phyloP scores from a whole-genome alignment of 1,139 yeast genomes.

The Kurtzmaniella quercitrusa region DNA sequence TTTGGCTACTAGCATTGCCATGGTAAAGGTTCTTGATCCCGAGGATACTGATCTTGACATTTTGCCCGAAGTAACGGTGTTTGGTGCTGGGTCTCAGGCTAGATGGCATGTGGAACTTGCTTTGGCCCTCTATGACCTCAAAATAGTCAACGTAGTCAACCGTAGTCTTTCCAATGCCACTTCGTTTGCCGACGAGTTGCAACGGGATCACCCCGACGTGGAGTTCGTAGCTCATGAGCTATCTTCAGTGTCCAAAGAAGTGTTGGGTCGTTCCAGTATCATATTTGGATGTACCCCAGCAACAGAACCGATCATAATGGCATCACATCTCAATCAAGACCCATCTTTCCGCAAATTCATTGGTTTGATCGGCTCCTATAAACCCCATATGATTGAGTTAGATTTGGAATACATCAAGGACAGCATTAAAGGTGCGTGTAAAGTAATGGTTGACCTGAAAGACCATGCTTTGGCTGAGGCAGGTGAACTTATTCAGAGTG shows the following conservation, averaged over 20 bases:
- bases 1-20: constrained; percentile 48
- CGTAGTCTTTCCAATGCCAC: constrained; percentile 42
- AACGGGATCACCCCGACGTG: constrained; percentile 19
- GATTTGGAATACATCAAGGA: constrained; percentile 40
- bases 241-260: constrained; percentile 7
- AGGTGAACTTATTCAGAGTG: constrained; percentile 55
- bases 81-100: constrained; percentile 68
- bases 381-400: constrained; percentile 65
- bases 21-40: constrained; percentile 31
- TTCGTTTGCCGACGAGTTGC: constrained; percentile 21
- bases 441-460: constrained; percentile 56
- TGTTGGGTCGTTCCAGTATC: constrained; percentile 30
- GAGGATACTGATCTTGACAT: constrained; percentile 10
- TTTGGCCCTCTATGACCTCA: constrained; percentile 33
- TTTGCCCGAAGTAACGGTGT: constrained; percentile 35
- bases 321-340: constrained; percentile 27
- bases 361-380: constrained; percentile 63
- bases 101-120: constrained; percentile 59
- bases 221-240: constrained; percentile 18
- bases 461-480: constrained; percentile 58
- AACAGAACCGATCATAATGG: constrained; percentile 41
- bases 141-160: constrained; percentile 43
- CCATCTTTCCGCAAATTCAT: constrained; percentile 36
- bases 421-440: constrained; percentile 20
- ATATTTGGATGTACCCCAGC: constrained; percentile 61